phyloP scores from a whole-genome alignment of 768 basidiomycete species.

The Boletus tomentosulus region DNA sequence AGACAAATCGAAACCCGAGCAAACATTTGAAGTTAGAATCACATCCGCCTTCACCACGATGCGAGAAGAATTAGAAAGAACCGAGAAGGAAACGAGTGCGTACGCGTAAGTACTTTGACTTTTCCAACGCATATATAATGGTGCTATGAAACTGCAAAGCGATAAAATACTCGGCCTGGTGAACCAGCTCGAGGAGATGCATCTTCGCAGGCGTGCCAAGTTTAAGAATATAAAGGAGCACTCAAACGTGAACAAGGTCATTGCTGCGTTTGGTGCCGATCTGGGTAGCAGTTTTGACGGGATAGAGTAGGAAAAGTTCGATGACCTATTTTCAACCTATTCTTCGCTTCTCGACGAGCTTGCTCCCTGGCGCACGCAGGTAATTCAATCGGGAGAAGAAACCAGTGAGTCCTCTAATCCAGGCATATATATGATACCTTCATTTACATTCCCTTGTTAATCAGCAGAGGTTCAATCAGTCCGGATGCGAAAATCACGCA shows the following conservation, averaged over 20 bases:
- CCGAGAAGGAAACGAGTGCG: constrained; percentile 24
- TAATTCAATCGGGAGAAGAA: constrained; percentile 30
- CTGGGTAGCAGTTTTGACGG: constrained; percentile 4
- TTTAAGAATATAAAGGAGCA: constrained; percentile 7
- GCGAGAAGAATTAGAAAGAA: constrained; percentile 9
- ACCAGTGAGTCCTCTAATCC: constrained; percentile 25
- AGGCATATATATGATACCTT: not conserved
- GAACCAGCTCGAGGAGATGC: constrained; percentile 20
- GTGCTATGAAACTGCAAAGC: constrained; percentile 9
- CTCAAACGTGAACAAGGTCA: constrained; percentile 16
- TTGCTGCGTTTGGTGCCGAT: not conserved
- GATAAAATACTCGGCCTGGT: constrained; percentile 18
- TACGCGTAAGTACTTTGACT: constrained; percentile 22
- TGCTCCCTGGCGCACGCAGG: constrained; percentile 27
- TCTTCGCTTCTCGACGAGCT: constrained; percentile 31
- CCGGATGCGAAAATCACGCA: constrained; percentile 33
- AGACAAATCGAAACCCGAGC: constrained; percentile 16
- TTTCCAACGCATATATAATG: not conserved
- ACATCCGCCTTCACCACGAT: constrained; percentile 14
- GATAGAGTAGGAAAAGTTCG: constrained; percentile 20
- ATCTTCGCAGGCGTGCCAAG: constrained; percentile 9
- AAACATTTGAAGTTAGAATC: constrained; percentile 19
- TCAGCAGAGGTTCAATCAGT: constrained; percentile 31
- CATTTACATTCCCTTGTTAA: constrained; percentile 3
- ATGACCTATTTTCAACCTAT: constrained; percentile 20